Conservation (phyloP, 208 protist genomes). For the Trypanosoma boissoni region DNA sequence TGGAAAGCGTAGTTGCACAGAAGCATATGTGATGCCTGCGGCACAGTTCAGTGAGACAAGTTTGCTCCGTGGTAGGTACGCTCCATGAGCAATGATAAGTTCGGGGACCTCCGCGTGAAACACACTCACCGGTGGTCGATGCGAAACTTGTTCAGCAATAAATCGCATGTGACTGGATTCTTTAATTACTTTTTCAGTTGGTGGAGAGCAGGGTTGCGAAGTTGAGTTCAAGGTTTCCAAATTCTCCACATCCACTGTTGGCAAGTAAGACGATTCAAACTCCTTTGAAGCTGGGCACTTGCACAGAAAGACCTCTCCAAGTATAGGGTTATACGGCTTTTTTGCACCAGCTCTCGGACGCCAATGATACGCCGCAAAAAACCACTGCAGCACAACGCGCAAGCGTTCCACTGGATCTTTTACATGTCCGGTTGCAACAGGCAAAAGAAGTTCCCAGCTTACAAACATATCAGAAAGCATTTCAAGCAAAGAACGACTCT, state of each 20-base stretch:
- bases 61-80: constrained; percentile 17
- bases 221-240: too few relatives aligned
- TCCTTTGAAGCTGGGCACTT: constrained; percentile 16
- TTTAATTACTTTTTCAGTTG: too few relatives aligned
- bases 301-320: constrained; percentile 34
- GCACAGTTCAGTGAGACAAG: constrained; percentile 21
- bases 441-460: constrained; percentile 13
- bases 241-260: too few relatives aligned
- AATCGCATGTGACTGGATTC: constrained; percentile 9
- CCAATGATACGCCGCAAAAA: constrained; percentile 25
- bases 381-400: constrained; percentile 18
- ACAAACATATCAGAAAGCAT: constrained; percentile 25
- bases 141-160: constrained; percentile 33
- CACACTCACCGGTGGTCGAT: constrained; percentile 28
- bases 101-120: constrained; percentile 21
- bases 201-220: not conserved
- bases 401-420: constrained; percentile 18
- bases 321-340: constrained; percentile 36
- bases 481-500: constrained; percentile 24
- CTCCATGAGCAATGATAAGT: constrained; percentile 14
- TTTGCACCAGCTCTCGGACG: constrained; percentile 17
- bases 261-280: not conserved
- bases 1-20: constrained; percentile 16
- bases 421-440: constrained; percentile 9
- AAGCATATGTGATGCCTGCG: constrained; percentile 15